These are phyloP conservation scores for Durio zibethinus DNA, from an alignment of 345 rosid species.

Conservation along the genomic window DNA sequence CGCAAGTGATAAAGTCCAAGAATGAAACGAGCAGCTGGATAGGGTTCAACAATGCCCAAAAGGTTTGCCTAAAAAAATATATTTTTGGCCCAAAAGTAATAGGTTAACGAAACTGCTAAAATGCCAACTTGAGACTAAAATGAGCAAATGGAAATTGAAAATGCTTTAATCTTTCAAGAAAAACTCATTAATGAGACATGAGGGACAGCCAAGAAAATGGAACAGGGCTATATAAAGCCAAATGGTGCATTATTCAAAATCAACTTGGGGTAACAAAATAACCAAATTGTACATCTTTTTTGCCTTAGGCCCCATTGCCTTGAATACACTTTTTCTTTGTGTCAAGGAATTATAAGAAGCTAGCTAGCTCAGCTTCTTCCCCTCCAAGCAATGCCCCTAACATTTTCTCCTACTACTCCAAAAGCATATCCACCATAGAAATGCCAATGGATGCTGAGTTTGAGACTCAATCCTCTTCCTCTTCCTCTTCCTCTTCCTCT, in stretches of 20 bases:
- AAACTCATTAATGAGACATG: background rate
- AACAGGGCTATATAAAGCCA: background rate
- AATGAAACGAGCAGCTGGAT: no score
- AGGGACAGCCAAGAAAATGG: no score
- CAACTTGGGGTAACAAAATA: background rate
- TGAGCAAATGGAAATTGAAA: background rate
- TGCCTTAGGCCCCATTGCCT: background rate
- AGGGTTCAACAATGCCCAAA: no score
- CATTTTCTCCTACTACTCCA: background rate
- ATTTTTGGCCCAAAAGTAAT: background rate
- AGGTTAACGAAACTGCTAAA: background rate
- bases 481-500: background rate
- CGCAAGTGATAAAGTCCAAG: no score
- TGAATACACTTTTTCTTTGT: background rate
- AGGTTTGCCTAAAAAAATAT: no score
- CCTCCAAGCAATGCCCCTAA: conserved; percentile 3
- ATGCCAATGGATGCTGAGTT: background rate
- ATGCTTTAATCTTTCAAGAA: background rate
- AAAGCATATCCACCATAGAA: conserved; percentile 11
- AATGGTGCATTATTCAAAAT: background rate
- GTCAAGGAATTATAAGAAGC: conserved; percentile 9
- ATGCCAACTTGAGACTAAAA: background rate
- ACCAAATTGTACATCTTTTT: background rate
- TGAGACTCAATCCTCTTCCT: background rate
- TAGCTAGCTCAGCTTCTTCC: background rate